phyloP scores from a whole-genome alignment of 352 stramenopile species.

The Phytophthora sojae region DNA sequence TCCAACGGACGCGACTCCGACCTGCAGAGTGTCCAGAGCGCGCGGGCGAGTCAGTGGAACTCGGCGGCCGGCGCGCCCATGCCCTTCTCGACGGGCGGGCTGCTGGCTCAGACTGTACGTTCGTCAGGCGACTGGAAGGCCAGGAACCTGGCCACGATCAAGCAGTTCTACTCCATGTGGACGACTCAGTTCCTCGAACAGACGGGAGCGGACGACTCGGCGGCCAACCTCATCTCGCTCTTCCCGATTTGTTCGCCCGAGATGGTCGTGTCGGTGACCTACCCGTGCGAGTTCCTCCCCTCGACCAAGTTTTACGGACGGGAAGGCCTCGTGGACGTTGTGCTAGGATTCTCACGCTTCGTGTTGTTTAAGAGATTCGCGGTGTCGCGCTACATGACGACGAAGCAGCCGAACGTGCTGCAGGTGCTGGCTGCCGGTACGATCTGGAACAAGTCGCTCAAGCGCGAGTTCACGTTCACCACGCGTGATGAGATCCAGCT shows the following conservation, averaged over 20 bases:
- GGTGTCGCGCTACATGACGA: slow-evolving; percentile 78
- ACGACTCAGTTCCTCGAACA: slow-evolving; percentile 77
- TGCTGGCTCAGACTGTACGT: slow-evolving; percentile 73
- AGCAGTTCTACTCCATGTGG: slow-evolving; percentile 89
- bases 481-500: slow-evolving; percentile 84
- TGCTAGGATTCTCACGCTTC: slow-evolving; percentile 76
- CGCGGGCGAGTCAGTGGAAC: slow-evolving; percentile 43
- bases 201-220: slow-evolving; percentile 59
- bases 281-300: slow-evolving; percentile 82
- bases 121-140: slow-evolving; percentile 87
- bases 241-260: slow-evolving; percentile 88
- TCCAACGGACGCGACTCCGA: slow-evolving; percentile 71
- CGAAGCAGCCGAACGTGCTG: slow-evolving; percentile 84
- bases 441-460: slow-evolving; percentile 84
- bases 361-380: slow-evolving; percentile 78
- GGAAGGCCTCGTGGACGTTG: slow-evolving; percentile 83
- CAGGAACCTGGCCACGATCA: slow-evolving; percentile 80
- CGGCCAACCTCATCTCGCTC: slow-evolving; percentile 70
- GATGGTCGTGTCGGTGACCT: slow-evolving; percentile 78
- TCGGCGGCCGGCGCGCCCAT: slow-evolving; percentile 21
- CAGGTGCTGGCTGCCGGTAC: slow-evolving; percentile 77
- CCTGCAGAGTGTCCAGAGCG: slow-evolving; percentile 29
- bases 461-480: slow-evolving; percentile 85
- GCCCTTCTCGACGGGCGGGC: slow-evolving; percentile 41
- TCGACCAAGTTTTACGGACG: slow-evolving; percentile 82